Percentiles rank a stretch among this genome's conserved stretches.
Evolutionary conservation across 2,329 filamentous ascomycete species (phyloP).

Genomic region (Chaetomiaceae sp.): DNA sequence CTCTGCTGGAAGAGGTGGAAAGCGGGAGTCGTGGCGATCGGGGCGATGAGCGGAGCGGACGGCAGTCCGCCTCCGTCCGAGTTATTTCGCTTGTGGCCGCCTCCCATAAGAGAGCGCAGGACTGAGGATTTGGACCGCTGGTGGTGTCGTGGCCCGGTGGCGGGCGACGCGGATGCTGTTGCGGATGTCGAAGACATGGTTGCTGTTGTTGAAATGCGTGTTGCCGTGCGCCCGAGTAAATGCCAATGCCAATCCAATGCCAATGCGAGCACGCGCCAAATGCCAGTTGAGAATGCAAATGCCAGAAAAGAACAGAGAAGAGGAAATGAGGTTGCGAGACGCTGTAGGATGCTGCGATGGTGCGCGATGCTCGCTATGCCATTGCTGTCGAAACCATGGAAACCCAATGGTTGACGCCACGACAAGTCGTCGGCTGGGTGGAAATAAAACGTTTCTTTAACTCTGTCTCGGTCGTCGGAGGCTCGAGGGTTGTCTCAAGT

Average conservation of each 20-base stretch:
- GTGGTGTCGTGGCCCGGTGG: slow-evolving; percentile 26
- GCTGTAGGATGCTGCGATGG: slow-evolving; percentile 7
- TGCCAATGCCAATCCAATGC: slow-evolving; percentile 15
- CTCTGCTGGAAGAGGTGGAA: slow-evolving; percentile 25
- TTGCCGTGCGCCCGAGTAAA: slow-evolving; percentile 4
- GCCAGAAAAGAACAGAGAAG: neutral
- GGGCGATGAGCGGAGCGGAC: slow-evolving; percentile 27
- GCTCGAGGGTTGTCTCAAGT: slow-evolving; percentile 13
- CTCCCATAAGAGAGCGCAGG: slow-evolving; percentile 43
- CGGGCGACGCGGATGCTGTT: neutral
- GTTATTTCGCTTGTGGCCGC: slow-evolving; percentile 42
- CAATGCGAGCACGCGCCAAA: neutral
- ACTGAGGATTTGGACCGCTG: slow-evolving; percentile 47
- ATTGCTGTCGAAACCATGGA: slow-evolving; percentile 17
- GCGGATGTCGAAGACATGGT: slow-evolving; percentile 16
- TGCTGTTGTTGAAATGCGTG: slow-evolving; percentile 1
- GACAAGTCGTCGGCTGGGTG: slow-evolving; percentile 1
- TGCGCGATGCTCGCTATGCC: slow-evolving; percentile 17
- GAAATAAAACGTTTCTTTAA: neutral
- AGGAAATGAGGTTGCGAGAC: neutral
- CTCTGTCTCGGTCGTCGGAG: neutral
- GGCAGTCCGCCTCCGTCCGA: slow-evolving; percentile 39
- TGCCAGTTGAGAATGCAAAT: slow-evolving; percentile 6
- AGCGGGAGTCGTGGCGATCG: slow-evolving; percentile 24
- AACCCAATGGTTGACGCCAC: slow-evolving; percentile 8